Evolutionary conservation across 1,284 basidiomycete species (phyloP).

Genomic region (Sporisorium reilianum): DNA sequence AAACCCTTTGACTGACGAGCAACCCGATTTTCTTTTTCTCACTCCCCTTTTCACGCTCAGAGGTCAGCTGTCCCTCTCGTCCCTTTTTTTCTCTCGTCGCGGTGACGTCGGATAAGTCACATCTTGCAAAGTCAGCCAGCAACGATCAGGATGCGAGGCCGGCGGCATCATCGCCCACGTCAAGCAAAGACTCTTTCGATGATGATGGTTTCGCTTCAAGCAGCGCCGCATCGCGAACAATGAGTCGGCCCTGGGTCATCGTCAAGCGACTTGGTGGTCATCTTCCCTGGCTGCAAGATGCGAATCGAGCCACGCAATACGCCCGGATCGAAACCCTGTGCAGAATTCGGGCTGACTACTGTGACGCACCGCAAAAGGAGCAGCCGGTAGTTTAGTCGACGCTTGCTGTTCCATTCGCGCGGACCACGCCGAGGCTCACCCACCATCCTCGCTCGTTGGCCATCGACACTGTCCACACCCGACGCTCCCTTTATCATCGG

Average conservation of each 20-base stretch:
- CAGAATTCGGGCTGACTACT: no score
- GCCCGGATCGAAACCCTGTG: background rate
- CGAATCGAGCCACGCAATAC: constrained; percentile 5
- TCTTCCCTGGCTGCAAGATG: background rate
- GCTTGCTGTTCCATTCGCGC: no score
- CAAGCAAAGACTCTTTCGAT: background rate
- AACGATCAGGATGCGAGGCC: no score
- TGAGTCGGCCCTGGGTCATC: background rate
- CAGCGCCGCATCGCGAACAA: background rate
- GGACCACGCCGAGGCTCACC: no score
- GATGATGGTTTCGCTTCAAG: background rate
- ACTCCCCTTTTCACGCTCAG: background rate
- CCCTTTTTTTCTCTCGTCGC: background rate
- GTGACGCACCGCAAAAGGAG: no score
- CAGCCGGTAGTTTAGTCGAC: constrained; percentile 3
- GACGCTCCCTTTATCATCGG: no score
- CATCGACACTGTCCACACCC: no score
- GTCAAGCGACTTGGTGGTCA: background rate
- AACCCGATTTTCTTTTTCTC: background rate
- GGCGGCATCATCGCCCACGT: background rate
- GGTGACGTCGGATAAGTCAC: constrained; percentile 1
- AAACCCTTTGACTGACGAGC: constrained; percentile 2
- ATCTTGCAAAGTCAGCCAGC: no score
- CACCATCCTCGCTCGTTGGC: no score
- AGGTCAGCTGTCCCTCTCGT: background rate